phyloP scores from a whole-genome alignment of 495 filamentous ascomycete genomes.

The Aspergillus taichungensis region DNA sequence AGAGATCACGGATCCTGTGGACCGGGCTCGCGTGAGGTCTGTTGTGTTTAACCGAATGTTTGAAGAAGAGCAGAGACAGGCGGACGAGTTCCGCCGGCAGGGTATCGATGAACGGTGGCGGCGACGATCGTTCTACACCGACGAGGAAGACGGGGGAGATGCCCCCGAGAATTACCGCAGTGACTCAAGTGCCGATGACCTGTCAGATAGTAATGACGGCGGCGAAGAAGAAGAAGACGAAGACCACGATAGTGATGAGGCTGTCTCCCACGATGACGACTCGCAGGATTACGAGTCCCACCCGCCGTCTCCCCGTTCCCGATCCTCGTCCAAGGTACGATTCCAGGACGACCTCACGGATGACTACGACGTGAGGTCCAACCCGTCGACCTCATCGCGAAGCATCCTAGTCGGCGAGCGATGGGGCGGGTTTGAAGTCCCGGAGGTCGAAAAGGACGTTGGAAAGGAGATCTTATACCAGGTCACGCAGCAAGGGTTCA shows the following conservation, averaged over 20 bases:
- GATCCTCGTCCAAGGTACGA: constrained; percentile 76
- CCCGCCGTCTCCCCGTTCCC: constrained; percentile 55
- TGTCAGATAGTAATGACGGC: neutral
- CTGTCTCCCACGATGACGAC: constrained; percentile 18
- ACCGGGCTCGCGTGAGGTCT: constrained; percentile 33
- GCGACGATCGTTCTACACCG: constrained; percentile 65
- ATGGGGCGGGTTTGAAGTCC: constrained; percentile 76
- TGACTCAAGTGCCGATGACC: constrained; percentile 47
- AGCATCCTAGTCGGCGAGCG: constrained; percentile 65
- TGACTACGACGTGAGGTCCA: constrained; percentile 67
- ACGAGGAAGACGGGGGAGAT: constrained; percentile 65
- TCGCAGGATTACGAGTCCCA: constrained; percentile 33
- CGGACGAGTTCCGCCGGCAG: constrained; percentile 33
- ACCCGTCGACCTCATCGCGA: constrained; percentile 70
- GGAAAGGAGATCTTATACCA: constrained; percentile 88
- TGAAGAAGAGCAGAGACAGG: constrained; percentile 30
- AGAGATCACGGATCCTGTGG: constrained; percentile 33
- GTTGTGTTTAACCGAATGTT: constrained; percentile 33
- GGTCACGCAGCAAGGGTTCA: constrained; percentile 80
- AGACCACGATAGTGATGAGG: constrained; percentile 21
- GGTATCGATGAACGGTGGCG: constrained; percentile 65
- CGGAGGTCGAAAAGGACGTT: constrained; percentile 69
- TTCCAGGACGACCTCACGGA: constrained; percentile 63
- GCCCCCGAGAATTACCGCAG: constrained; percentile 57
- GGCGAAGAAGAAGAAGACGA: neutral